Base-by-base conservation (phyloP, 2,329 filamentous ascomycete species). In the Bipolaris zeicola region DNA sequence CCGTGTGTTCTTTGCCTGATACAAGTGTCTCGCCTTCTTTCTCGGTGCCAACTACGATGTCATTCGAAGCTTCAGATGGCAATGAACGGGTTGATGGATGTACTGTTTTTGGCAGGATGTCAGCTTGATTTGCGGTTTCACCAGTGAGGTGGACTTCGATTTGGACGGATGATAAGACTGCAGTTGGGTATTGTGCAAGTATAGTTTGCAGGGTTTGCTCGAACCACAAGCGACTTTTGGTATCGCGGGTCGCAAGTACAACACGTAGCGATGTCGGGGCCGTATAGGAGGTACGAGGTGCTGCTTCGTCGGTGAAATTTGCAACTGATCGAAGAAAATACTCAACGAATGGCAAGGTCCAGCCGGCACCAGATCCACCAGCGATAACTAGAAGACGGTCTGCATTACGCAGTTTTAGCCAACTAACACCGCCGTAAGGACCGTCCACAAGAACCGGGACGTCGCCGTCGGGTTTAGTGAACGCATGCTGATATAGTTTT, bases 331-430 rank as follows among this genome's bases (percentile, higher is more conserved):
- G 47, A 10, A 57, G 42, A 38, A 68, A 68, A 4, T 61, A 47
- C 63, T 82, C 80, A 7, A 84, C 71, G 5, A 86, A 71, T 0
- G 79, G 77, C 0, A 87, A 65, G 1, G 79, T 78, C 68, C 82
- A 83, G 0, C 83, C 83, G 2, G 80, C 82, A 1, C 85, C 85
- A 0, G 85, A 82, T 0, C 85, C 85, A 8, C 85, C 84, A 0
- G 81, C 81, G 3, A 87, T 69, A 14, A 86, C 68, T 0, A 87
- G 66, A 0, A 74, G 68, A 6, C 70, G 71, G 45, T 84, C 79
- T 0, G 70, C 69, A 0, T 68, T 62, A 13, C 79, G 66, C 8
- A 57, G 55, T 16, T 49, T 47, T 14, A 59, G 46, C 24, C 62
- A 34, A 43, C 77, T 76, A 16, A 84, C 67, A 0, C 84, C 85